Evolutionary conservation across 495 filamentous ascomycete species (phyloP).

Genomic region (Podospora anserina): DNA sequence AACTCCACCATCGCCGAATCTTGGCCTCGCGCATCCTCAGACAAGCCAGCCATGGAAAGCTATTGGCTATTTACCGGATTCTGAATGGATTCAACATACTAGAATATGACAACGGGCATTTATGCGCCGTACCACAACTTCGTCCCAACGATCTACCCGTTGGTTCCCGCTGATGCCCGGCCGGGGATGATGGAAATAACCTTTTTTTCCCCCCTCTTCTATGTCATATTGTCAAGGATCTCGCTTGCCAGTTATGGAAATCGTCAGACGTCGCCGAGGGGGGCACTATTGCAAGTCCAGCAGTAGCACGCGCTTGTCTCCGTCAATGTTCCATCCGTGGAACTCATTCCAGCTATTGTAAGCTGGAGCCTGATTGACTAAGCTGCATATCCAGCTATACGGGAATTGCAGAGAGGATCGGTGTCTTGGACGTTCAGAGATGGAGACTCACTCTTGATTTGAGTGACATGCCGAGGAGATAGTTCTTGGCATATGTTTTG

Average conservation of each 20-base stretch:
- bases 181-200: neutral
- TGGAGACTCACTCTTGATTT: neutral
- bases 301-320: neutral
- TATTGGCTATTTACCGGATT: neutral
- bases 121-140: neutral
- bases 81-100: neutral
- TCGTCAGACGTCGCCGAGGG: neutral
- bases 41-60: neutral
- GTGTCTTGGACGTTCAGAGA: neutral
- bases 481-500: neutral
- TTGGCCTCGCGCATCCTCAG: neutral
- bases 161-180: neutral
- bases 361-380: neutral
- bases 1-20: slow-evolving; percentile 2
- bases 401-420: neutral
- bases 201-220: neutral
- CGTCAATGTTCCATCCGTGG: neutral
- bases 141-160: neutral
- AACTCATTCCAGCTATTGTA: neutral
- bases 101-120: neutral
- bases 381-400: slow-evolving; percentile 7
- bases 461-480: neutral
- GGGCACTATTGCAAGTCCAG: neutral
- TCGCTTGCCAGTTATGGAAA: neutral
- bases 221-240: neutral